Evolutionary conservation across 768 basidiomycete genomes (phyloP), one percentile per base, ranked within the genome.

Genomic region (Lactarius sanguifluus): DNA sequence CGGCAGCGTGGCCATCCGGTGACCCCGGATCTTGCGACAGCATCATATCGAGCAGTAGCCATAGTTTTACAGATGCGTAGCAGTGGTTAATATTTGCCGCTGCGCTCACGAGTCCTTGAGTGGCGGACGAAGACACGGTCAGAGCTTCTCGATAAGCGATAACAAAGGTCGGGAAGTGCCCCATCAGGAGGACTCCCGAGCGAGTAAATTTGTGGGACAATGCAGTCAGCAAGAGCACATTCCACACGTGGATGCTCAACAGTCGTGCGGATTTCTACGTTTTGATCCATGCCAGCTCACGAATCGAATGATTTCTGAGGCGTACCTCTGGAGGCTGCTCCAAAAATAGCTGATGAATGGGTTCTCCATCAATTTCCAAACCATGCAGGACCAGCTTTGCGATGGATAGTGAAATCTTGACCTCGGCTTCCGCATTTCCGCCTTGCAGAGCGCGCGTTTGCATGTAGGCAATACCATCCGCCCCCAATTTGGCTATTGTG

Each of bases 51-150:
- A 90, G 75, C 65, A 90, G 75, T 10, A 92, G 72, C 90, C 90
- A 92, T 1, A 90, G 75, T 71, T 89, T 90, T 71, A 90, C 82
- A 0, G 87, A 80, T 34, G 86, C 81, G 71, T 87, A 89, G 2
- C 86, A 87, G 70, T 87, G 83, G 72, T 89, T 90, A 56, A 91
- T 79, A 67, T 88, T 66, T 15, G 70, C 68, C 28, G 70, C 87
- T 0, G 81, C 78, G 40, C 83, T 82, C 6, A 81, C 82, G 5
- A 78, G 72, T 36, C 85, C 82, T 12, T 79, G 73, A 0, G 57
- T 30, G 2, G 68, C 69, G 15, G 77, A 64, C 16, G 58, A 73
- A 43, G 72, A 72, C 5, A 75, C 73, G 1, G 79, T 77, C 12
- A 77, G 28, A 70, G 64, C 41, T 34, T 70, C 75, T 69, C 80